Evolutionary conservation across 305 asterid genomes (phyloP).

Genomic region (Vinca major): DNA sequence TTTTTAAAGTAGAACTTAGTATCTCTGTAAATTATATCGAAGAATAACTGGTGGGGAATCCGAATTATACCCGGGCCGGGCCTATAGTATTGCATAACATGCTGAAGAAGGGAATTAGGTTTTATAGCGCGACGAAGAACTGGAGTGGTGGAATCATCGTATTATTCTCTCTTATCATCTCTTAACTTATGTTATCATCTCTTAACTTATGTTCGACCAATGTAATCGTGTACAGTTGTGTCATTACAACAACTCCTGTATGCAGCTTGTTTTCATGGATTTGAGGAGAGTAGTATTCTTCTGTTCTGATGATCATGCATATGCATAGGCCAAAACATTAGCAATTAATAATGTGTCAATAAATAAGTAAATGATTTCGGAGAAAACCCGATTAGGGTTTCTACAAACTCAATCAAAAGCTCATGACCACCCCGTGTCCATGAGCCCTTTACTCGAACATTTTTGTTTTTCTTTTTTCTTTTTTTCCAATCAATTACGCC

Average conservation of each 20-base stretch:
- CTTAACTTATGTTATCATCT: too few species aligned
- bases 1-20: conserved; percentile 32
- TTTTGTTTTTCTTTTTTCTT: too few species aligned
- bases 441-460: too few species aligned
- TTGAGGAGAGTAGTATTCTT: too few species aligned
- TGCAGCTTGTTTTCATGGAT: too few species aligned
- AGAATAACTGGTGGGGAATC: conserved; percentile 19
- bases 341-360: background rate
- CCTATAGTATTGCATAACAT: conserved; percentile 11
- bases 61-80: conserved; percentile 15
- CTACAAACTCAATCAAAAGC: background rate
- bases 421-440: background rate
- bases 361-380: background rate
- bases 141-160: too few species aligned
- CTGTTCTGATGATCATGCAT: too few species aligned
- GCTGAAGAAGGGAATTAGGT: conserved; percentile 9
- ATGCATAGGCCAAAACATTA: background rate
- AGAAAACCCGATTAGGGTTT: conserved; percentile 7
- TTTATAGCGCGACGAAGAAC: conserved; percentile 18
- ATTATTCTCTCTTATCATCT: too few species aligned
- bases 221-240: too few species aligned
- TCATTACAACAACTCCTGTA: too few species aligned
- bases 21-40: conserved; percentile 31
- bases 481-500: too few species aligned
- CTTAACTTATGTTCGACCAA: too few species aligned